phyloP scores from a whole-genome alignment of 148 eudicot species.

The Fallopia convolvulus region DNA sequence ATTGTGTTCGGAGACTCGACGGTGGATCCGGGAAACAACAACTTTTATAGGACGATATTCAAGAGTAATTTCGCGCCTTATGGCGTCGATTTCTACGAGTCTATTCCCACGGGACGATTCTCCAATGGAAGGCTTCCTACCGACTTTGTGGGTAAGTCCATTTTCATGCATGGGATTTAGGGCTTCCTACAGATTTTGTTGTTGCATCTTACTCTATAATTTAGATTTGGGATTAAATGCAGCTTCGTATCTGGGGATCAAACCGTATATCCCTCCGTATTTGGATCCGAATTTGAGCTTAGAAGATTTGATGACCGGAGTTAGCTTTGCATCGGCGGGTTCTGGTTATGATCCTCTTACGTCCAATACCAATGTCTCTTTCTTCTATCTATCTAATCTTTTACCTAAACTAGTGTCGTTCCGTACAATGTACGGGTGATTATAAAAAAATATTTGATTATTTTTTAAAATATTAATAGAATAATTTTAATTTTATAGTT shows the following conservation, averaged over 20 bases:
- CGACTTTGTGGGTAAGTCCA: slow-evolving; percentile 16
- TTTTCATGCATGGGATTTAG: not conserved
- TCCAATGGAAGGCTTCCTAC: slow-evolving; percentile 29
- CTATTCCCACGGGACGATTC: slow-evolving; percentile 33
- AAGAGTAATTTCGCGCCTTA: slow-evolving; percentile 28
- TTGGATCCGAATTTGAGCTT: slow-evolving; percentile 47
- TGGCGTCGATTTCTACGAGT: slow-evolving; percentile 24
- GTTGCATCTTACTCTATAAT: too few species aligned
- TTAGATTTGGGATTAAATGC: not conserved
- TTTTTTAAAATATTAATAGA: too few species aligned
- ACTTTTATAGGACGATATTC: slow-evolving; percentile 18
- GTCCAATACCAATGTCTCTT: slow-evolving; percentile 1
- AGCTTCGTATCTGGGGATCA: slow-evolving; percentile 59
- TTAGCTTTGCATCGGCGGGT: slow-evolving; percentile 41
- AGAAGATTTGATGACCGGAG: slow-evolving; percentile 31
- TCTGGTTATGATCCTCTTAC: slow-evolving; percentile 38
- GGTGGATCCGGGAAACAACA: slow-evolving; percentile 36
- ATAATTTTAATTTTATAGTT: too few species aligned
- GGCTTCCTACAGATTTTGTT: too few species aligned
- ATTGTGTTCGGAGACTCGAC: slow-evolving; percentile 42
- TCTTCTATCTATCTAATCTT: too few species aligned
- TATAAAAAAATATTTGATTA: too few species aligned
- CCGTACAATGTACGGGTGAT: too few species aligned
- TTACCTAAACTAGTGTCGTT: too few species aligned
- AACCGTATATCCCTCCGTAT: slow-evolving; percentile 63